phyloP scores from a whole-genome alignment of 345 rosid genomes.

The Populus tremula region DNA sequence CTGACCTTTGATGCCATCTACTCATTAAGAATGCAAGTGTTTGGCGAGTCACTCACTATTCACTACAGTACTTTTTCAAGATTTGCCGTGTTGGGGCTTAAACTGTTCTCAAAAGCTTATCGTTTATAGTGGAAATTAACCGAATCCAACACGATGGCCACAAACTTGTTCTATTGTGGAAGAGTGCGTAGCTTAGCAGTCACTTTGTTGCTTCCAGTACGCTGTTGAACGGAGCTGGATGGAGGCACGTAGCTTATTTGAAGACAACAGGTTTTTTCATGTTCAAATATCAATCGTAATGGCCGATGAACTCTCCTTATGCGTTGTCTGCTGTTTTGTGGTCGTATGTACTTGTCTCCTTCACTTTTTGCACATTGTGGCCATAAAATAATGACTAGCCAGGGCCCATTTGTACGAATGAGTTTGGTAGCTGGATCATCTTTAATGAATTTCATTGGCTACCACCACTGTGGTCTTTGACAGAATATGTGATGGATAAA shows the following conservation, averaged over 20 bases:
- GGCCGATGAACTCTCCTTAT: no score
- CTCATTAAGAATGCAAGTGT: no score
- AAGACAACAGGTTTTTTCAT: not conserved
- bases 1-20: conserved; percentile 8
- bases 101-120: not conserved
- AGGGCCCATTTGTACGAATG: no score
- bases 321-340: no score
- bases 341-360: not conserved
- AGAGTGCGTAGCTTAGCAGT: not conserved
- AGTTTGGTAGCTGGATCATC: not conserved
- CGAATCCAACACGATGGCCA: not conserved
- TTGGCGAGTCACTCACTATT: not conserved
- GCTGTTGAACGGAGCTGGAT: not conserved
- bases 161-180: not conserved
- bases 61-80: no score
- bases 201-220: not conserved
- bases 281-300: not conserved
- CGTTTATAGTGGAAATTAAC: not conserved
- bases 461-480: not conserved
- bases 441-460: not conserved
- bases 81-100: not conserved
- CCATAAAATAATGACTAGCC: no score
- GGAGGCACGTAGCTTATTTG: not conserved
- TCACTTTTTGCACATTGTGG: not conserved
- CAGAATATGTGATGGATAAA: not conserved